Evolutionary conservation across 164 flowering plant genomes (phyloP).

Genomic region (Annona squamosa): DNA sequence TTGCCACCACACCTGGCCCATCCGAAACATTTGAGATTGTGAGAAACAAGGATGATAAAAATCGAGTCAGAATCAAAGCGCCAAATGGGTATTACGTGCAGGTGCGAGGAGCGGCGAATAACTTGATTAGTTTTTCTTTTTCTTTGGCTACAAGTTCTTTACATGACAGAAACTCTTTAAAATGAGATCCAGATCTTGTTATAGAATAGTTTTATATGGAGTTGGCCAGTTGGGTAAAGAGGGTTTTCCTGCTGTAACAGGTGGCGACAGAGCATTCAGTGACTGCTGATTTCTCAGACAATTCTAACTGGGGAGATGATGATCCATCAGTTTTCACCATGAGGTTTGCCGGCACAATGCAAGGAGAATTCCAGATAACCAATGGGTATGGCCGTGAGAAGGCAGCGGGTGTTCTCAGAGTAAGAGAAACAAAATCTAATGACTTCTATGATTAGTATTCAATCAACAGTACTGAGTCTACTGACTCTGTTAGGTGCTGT

Average conservation of each 20-base stretch:
- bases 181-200: no score
- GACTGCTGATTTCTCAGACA: constrained; percentile 42
- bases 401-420: constrained; percentile 39
- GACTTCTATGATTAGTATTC: not conserved
- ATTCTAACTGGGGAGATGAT: constrained; percentile 35
- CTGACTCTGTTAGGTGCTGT: no score
- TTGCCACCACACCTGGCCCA: constrained; percentile 20
- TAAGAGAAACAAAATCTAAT: constrained; percentile 8
- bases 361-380: constrained; percentile 52
- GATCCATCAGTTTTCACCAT: constrained; percentile 47
- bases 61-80: constrained; percentile 44
- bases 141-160: no score
- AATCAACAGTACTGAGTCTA: no score
- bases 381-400: constrained; percentile 50
- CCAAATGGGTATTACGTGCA: constrained; percentile 44
- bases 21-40: constrained; percentile 44
- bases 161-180: no score
- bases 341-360: constrained; percentile 11
- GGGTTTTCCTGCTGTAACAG: constrained; percentile 12
- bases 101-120: constrained; percentile 13
- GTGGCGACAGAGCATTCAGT: constrained; percentile 27
- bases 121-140: not conserved
- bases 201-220: not conserved
- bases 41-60: constrained; percentile 30
- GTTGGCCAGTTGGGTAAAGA: constrained; percentile 2